phyloP scores from a whole-genome alignment of 305 asterid species.

The Nicotiana rustica region DNA sequence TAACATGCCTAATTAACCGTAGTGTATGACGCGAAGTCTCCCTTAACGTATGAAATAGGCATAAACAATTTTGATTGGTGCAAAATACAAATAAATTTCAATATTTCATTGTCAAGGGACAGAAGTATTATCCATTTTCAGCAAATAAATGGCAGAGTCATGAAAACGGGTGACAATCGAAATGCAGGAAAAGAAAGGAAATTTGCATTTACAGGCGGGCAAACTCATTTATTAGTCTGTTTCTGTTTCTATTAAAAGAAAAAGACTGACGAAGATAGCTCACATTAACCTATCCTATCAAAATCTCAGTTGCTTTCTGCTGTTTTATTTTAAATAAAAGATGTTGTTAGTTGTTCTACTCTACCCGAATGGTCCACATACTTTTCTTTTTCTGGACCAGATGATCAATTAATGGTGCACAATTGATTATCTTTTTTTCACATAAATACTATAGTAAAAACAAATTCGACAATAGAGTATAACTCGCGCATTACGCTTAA shows the following conservation, averaged over 20 bases:
- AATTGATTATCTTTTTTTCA: too few relatives aligned
- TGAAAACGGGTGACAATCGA: background rate
- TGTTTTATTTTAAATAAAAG: background rate
- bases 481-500: too few relatives aligned
- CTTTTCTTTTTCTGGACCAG: too few relatives aligned
- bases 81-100: too few relatives aligned
- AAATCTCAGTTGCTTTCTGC: constrained; percentile 23
- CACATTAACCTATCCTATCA: background rate
- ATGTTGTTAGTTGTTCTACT: constrained; percentile 3
- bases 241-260: constrained; percentile 27
- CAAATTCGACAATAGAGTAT: too few relatives aligned
- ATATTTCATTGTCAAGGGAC: constrained; percentile 16
- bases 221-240: constrained; percentile 18
- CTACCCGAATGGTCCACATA: background rate
- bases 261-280: constrained; percentile 13
- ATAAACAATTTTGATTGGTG: background rate
- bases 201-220: background rate
- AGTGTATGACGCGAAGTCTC: background rate
- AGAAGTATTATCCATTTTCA: constrained; percentile 12
- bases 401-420: too few relatives aligned
- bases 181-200: background rate
- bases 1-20: too few relatives aligned
- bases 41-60: background rate
- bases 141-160: constrained; percentile 21
- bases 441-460: too few relatives aligned